Base-by-base conservation (phyloP, 108 stramenopile genomes). In the Fistulifera solaris region DNA sequence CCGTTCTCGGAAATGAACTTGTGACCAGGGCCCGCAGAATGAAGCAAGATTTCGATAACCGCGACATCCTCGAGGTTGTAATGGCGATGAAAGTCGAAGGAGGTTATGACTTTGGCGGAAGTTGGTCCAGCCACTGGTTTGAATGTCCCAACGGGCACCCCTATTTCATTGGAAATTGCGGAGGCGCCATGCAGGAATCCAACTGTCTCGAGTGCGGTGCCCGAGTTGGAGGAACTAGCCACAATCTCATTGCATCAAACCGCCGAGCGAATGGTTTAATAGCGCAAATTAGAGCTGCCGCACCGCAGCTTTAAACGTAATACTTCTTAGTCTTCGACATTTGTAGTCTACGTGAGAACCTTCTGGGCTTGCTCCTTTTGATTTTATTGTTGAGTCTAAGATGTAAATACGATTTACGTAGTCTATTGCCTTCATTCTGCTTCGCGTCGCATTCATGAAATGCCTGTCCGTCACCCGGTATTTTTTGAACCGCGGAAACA, bases 101-200 rank as follows among this genome's bases (percentile, higher is more conserved):
- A 51, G 65, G 65, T 0, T 68, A 73, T 43, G 7, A 73, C 13
- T 68, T 65, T 27, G 75, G 71, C 1, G 71, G 67, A 0, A 38
- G 54, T 1, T 62, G 61, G 45, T 58, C 42, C 26, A 42, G 27
- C 24, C 75, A 76, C 57, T 76, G 75, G 75, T 76, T 61, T 31
- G 71, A 76, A 62, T 76, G 75, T 31, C 71, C 71, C 13, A 76
- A 76, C 57, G 75, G 75, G 1, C 75, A 76, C 39, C 75, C 75
- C 24, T 76, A 72, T 40, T 76, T 72, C 55, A 76, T 76, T 42
- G 75, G 75, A 1, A 67, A 76, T 12, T 76, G 75, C 56, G 71
- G 75, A 27, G 56, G 67, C 17, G 75, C 75, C 14, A 76, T 76
- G 75, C 31, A 68, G 19, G 42, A 35, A 23, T 35, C 56, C 26